Evolutionary conservation across 108 stramenopile genomes (phyloP), one percentile per base, ranked within the genome.

Genomic region (Aurantiochytrium sp.): DNA sequence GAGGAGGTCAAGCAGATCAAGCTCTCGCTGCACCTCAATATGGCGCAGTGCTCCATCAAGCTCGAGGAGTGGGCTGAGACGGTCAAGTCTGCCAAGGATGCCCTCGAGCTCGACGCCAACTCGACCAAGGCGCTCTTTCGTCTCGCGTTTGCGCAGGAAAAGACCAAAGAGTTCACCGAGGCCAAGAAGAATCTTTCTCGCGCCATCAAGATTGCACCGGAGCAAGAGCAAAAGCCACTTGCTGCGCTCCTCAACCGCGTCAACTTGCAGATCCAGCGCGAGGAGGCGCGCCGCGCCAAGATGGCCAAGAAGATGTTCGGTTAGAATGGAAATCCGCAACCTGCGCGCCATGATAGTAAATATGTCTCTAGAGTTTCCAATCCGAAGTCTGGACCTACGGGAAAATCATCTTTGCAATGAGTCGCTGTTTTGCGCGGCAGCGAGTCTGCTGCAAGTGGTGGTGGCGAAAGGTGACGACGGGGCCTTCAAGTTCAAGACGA

Each of bases 71-170:
- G 27, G 55, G 87, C 86, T 17, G 42, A 87, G 37, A 85, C 42
- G 5, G 24, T 55, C 8, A 85, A 65, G 21, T 32, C 8, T 21
- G 37, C 41, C n/a, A 41, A 52, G 1, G 53, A 89, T 4, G 89
- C 87, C 19, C 86, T 89, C n/a, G 52, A 41, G 39, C n/a, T 89
- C 34, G 86, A 87, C 4, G 48, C 65, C 21, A 68, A 68, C 27
- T 41, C 37, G 22, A 32, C 50, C 10, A 89, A 89, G 87, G 89
- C 89, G 22, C 68, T 87, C 10, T 89, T 45, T 39, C 89, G 89
- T n/a, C 50, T 86, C 12, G 86, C 86, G 5, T 52, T 52, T 37
- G 54, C 45, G 37, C 86, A 87, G 22, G 89, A 89, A 37, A 69
- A 87, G 39, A 89, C 54, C 31, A 87, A 87, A 6, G 86, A 87